Base-by-base conservation (phyloP, 2,329 filamentous ascomycete species). In the Claviceps citrina region DNA sequence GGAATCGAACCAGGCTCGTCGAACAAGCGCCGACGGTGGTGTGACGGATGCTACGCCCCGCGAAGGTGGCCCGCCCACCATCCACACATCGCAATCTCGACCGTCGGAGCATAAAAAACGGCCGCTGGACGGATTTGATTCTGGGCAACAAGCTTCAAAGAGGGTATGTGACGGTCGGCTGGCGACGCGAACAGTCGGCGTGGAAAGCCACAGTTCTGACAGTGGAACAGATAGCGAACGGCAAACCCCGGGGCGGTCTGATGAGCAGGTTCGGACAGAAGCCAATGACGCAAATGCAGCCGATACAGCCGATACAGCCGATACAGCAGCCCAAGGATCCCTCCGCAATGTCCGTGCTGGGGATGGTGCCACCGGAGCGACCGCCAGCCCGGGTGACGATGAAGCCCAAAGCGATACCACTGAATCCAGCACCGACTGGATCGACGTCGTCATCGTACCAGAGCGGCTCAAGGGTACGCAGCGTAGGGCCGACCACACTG, bases 271-370 rank as follows among this genome's bases (percentile, higher is more conserved):
- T 63, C 44, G 54, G 54, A 16, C 49, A 52, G 38, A 60, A 50
- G 42, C 49, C 55, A 12, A 47, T 39, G 38, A 46, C 49, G 30
- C 49, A 49, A 7, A 43, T 49, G 4, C 54, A n/a, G n/a, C n/a
- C n/a, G n/a, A n/a, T n/a, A n/a, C n/a, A 50, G 42, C 49, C 55
- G 12, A 47, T 39, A 36, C 45, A 49, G 30, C 49, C 48, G 7
- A 43, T 49, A 3, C 54, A 54, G 41, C 48, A 51, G n/a, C 58
- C 59, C n/a, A 57, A 54, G 22, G 69, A 73, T 40, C 68, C 68
- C 2, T 68, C 68, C 2, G 69, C 68, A 15, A 68, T 71, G 66
- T 63, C 67, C 41, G 63, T 67, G 16, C 55, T 72, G 34, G 68
- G 68, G 6, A 52, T 73, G 46, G 57, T 52, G 9, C 66, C 67